Percentiles rank a stretch among this genome's conserved stretches.
Conservation (phyloP, 1,284 basidiomycete species). For the Coriolopsis trogii region DNA sequence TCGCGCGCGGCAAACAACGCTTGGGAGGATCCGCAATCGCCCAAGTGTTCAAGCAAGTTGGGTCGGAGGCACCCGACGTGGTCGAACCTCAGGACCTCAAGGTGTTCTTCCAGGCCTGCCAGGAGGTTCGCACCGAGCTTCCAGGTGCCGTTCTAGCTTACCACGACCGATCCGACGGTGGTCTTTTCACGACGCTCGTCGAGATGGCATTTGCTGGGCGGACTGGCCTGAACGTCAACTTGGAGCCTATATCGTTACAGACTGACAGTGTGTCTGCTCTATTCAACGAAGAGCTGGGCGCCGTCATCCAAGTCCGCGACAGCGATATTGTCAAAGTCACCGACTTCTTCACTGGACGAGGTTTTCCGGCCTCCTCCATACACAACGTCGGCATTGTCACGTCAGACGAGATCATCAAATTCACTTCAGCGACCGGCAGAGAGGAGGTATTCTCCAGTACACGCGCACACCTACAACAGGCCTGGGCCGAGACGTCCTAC, state of each 20-base stretch:
- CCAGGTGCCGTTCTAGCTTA: constrained; percentile 86
- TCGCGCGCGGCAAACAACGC: constrained; percentile 83
- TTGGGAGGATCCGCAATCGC: constrained; percentile 95
- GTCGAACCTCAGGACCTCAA: constrained; percentile 80
- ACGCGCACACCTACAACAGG: constrained; percentile 76
- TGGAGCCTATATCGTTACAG: constrained; percentile 59
- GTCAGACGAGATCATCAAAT: constrained; percentile 63
- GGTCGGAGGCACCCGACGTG: constrained; percentile 88
- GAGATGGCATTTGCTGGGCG: constrained; percentile 98
- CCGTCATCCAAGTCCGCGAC: constrained; percentile 84
- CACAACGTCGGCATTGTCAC: constrained; percentile 78
- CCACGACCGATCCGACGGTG: constrained; percentile 98
- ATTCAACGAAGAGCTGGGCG: constrained; percentile 98
- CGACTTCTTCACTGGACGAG: constrained; percentile 63
- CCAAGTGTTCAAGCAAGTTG: constrained; percentile 94
- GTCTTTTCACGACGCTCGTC: constrained; percentile 87
- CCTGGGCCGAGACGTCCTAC: constrained; percentile 95
- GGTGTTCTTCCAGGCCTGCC: constrained; percentile 86
- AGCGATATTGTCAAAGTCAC: constrained; percentile 62
- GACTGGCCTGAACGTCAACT: constrained; percentile 71
- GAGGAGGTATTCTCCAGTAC: constrained; percentile 65
- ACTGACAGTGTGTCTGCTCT: constrained; percentile 69
- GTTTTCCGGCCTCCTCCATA: constrained; percentile 76
- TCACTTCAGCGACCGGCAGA: constrained; percentile 60
- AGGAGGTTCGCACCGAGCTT: constrained; percentile 62